A percentile compares a stretch with the other conserved stretches of the same genome.
phyloP scores from a whole-genome alignment of 1,284 basidiomycete genomes.

The Papiliotrema nemorosa region DNA sequence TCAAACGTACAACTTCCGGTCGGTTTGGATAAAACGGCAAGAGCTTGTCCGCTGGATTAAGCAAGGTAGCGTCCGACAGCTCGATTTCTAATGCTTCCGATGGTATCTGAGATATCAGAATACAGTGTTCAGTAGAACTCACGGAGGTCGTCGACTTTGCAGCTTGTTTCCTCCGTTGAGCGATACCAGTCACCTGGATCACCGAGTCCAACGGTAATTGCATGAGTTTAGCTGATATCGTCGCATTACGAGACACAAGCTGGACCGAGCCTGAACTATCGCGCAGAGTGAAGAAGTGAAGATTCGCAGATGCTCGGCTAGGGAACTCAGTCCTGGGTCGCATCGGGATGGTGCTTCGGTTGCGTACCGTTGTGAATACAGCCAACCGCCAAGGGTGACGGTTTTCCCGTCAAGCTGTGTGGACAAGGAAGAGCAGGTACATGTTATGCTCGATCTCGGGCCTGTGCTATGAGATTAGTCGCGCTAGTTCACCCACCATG shows the following conservation, averaged over 20 bases:
- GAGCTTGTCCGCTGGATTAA: constrained; percentile 68
- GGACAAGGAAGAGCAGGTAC: too few species aligned
- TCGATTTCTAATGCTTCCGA: constrained; percentile 75
- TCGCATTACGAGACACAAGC: constrained; percentile 56
- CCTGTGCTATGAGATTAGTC: too few species aligned
- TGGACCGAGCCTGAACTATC: constrained; percentile 71
- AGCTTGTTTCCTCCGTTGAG: constrained; percentile 61
- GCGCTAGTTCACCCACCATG: too few species aligned
- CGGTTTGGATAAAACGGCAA: constrained; percentile 81
- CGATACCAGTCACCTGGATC: constrained; percentile 67
- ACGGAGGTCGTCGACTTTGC: constrained; percentile 48
- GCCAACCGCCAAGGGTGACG: constrained; percentile 73
- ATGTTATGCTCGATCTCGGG: too few species aligned
- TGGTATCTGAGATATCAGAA: constrained; percentile 50
- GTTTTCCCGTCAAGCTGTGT: constrained; percentile 52
- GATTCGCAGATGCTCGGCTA: constrained; percentile 38
- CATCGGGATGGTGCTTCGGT: too few species aligned
- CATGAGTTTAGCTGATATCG: constrained; percentile 56
- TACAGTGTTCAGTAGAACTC: background rate
- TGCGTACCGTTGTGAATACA: constrained; percentile 19
- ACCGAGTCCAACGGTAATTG: constrained; percentile 69
- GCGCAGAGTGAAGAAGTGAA: constrained; percentile 59
- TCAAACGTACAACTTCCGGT: constrained; percentile 63
- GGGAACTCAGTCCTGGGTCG: too few species aligned
- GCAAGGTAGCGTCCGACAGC: constrained; percentile 64